Evolutionary conservation across 2,329 filamentous ascomycete species (phyloP).

Genomic region (Aspergillus carbonarius): DNA sequence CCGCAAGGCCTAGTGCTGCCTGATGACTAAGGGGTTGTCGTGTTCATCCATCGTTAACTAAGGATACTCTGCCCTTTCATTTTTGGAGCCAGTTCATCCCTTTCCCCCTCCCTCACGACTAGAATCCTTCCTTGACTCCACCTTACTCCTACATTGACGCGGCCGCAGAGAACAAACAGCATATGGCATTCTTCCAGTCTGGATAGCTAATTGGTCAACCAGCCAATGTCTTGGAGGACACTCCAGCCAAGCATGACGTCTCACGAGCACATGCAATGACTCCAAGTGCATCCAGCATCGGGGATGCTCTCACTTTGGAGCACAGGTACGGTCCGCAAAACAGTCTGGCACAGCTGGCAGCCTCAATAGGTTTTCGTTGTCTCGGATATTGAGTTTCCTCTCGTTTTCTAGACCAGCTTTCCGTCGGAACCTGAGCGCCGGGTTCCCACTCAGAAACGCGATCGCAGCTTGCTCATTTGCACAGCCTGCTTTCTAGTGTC

Average conservation of each 20-base stretch:
- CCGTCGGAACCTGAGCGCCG: background rate
- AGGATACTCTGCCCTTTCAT: too few species aligned
- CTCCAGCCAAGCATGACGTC: background rate
- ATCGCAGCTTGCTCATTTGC: background rate
- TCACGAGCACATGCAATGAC: background rate
- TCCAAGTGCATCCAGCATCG: background rate
- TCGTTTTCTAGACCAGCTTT: background rate
- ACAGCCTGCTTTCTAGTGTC: background rate
- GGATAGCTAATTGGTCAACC: background rate
- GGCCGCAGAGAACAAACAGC: background rate
- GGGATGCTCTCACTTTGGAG: background rate
- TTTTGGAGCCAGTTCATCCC: too few species aligned
- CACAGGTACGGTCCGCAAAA: background rate
- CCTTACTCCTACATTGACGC: too few species aligned
- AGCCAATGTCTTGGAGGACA: background rate
- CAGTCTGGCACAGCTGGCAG: background rate
- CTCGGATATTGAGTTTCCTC: background rate
- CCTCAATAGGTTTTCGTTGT: background rate
- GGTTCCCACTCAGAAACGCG: background rate
- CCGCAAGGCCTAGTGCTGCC: too few species aligned
- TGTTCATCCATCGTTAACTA: too few species aligned
- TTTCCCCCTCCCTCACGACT: too few species aligned
- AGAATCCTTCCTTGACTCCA: too few species aligned
- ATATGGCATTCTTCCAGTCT: background rate
- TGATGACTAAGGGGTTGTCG: too few species aligned